A percentile compares a stretch with the other conserved stretches of the same genome.
Conservation (phyloP, 345 rosid genomes). For the Diplotaxis tenuifolia region DNA sequence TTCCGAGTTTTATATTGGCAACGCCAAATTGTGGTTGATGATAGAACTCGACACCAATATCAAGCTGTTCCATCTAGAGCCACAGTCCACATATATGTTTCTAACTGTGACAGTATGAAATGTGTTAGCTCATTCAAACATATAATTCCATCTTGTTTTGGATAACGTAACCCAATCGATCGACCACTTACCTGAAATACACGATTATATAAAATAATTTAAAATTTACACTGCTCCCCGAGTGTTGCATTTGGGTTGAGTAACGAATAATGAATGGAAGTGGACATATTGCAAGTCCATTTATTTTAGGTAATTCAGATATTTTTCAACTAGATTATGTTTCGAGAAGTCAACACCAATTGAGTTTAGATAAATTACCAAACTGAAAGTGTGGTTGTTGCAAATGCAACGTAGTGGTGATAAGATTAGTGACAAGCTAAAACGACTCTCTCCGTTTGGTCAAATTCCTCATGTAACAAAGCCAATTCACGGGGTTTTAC, state of each 20-base stretch:
- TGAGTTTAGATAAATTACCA: neutral
- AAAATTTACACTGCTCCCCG: constrained; percentile 3
- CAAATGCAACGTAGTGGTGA: constrained; percentile 28
- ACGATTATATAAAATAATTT: neutral
- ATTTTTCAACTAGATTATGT: no score
- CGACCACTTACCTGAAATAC: neutral
- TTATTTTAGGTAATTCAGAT: neutral
- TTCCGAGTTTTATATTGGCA: neutral
- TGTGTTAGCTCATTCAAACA: neutral
- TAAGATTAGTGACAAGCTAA: constrained; percentile 19
- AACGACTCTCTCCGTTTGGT: constrained; percentile 15
- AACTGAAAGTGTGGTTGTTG: constrained; percentile 26
- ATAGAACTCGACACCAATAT: neutral
- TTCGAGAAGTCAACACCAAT: no score
- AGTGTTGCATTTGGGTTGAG: constrained; percentile 19
- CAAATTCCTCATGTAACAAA: neutral
- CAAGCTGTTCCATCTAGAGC: neutral
- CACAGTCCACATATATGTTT: neutral
- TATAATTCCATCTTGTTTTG: neutral
- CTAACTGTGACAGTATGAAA: neutral
- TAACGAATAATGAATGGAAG: neutral
- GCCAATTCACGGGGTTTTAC: no score
- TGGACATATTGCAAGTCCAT: constrained; percentile 1
- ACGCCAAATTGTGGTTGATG: neutral
- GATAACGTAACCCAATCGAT: constrained; percentile 8